Evolutionary conservation across 768 basidiomycete species (phyloP), one percentile per base, ranked within the genome.

Genomic region (Lyophyllum atratum): DNA sequence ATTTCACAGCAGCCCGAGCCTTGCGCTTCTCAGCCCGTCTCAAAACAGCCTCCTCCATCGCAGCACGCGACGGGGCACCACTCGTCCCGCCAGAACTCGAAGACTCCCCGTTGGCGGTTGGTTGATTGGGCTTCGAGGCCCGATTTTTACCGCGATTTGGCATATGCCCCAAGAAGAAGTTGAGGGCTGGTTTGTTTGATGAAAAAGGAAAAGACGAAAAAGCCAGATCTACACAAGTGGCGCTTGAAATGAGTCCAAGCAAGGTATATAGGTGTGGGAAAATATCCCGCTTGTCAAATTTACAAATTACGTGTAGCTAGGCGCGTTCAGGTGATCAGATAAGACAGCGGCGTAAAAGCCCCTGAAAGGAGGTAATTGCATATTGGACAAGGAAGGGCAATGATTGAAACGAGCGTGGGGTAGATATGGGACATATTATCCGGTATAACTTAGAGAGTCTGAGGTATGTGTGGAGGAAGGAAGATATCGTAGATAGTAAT

Each of bases 1-100:
- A 40, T 28, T 24, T 62, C 15, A 56, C 34, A 14, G 58, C 54
- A 11, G 28, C 55, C 21, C 47, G 58, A 34, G 42, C 47, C 40
- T 33, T 40, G 24, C 58, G 54, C 33, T 62, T 59, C 19, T 54
- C 44, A 15, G 54, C 45, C 25, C 60, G 48, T 22, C 52, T 26
- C 4, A 26, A 22, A n/a, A 31, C 54, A 25, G 53, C 49, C 17
- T 58, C 49, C 4, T 26, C 49, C 33, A 61, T 54, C 28, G 50
- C 31, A 37, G 49, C 56, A 52, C 43, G 52, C 48, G 52, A 53
- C 48, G 44, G 45, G 29, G 51, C 29, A 34, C 28, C 25, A 21
- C 26, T 46, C 46, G 17, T 55, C 2, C 40, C 24, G 19, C 42
- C 45, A 37, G 50, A 37, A 43, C 24, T 9, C 25, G 34, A 49